Conservation (phyloP, 2,329 filamentous ascomycete species). For the Zymoseptoria crescenta region DNA sequence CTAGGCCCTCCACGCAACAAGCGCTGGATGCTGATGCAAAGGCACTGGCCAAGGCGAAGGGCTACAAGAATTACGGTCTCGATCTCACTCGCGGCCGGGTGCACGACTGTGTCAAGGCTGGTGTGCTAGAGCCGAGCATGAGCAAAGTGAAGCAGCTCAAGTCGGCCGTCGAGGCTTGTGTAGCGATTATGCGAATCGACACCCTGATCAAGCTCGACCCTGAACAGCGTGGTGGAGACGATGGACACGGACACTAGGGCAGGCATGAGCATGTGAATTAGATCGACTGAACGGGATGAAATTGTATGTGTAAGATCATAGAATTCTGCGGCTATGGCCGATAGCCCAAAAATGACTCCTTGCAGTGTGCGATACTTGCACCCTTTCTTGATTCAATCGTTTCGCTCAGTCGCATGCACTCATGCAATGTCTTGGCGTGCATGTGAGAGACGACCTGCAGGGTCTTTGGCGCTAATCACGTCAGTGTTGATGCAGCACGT, state of each 20-base stretch:
- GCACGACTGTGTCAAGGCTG: constrained; percentile 86
- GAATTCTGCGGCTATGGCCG: background rate
- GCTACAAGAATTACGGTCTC: constrained; percentile 96
- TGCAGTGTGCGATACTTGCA: background rate
- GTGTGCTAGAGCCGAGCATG: constrained; percentile 92
- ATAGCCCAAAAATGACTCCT: background rate
- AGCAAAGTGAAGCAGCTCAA: constrained; percentile 98
- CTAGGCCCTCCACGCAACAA: constrained; percentile 17
- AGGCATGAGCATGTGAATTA: background rate
- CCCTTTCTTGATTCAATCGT: background rate
- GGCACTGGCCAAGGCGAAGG: constrained; percentile 84
- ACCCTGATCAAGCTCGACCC: constrained; percentile 97
- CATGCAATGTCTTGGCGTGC: background rate
- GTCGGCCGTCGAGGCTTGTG: constrained; percentile 96
- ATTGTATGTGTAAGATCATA: background rate
- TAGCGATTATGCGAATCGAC: constrained; percentile 98
- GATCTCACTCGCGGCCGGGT: constrained; percentile 86
- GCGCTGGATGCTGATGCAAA: constrained; percentile 62
- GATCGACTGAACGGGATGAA: background rate
- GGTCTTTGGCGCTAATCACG: background rate
- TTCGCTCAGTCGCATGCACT: background rate
- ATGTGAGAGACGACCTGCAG: background rate
- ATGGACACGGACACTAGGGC: constrained; percentile 33
- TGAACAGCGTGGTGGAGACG: constrained; percentile 72
- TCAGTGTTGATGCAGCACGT: background rate